Evolutionary conservation across 192 early-diverging fungal genomes (phyloP).

Genomic region (Dispira simplex): DNA sequence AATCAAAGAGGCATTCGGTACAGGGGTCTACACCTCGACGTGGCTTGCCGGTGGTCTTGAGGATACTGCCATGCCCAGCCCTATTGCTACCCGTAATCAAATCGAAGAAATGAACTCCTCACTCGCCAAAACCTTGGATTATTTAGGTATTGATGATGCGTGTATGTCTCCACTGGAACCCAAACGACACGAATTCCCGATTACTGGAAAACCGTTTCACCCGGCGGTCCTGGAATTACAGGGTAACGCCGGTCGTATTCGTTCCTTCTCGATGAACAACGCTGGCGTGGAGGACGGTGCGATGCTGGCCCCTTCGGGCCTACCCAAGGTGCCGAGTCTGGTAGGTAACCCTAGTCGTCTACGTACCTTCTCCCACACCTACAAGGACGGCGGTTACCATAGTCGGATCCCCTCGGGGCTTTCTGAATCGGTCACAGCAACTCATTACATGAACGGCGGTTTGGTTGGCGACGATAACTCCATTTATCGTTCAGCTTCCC

Average conservation of each 20-base stretch:
- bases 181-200: conserved; percentile 11
- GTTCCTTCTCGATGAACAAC: conserved; percentile 12
- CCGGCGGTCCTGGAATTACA: conserved; percentile 13
- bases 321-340: too few species aligned
- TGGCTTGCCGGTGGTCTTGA: conserved; percentile 27
- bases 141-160: conserved; percentile 51
- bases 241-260: conserved; percentile 13
- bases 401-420: neutral
- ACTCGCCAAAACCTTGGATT: conserved; percentile 45
- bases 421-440: conserved; percentile 1
- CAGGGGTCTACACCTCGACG: conserved; percentile 38
- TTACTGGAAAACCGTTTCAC: conserved; percentile 5
- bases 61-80: conserved; percentile 22
- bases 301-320: conserved; percentile 11
- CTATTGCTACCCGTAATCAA: conserved; percentile 26
- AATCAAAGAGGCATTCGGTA: conserved; percentile 34
- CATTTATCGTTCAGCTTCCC: neutral
- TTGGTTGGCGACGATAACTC: neutral
- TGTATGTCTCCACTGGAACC: conserved; percentile 12
- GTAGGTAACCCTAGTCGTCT: neutral
- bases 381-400: neutral
- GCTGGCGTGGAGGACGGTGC: conserved; percentile 3
- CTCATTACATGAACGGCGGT: neutral
- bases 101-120: conserved; percentile 36
- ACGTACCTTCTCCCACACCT: conserved; percentile 9